Conservation (phyloP, 1,139 yeast genomes). For the Geotrichum reessii region DNA sequence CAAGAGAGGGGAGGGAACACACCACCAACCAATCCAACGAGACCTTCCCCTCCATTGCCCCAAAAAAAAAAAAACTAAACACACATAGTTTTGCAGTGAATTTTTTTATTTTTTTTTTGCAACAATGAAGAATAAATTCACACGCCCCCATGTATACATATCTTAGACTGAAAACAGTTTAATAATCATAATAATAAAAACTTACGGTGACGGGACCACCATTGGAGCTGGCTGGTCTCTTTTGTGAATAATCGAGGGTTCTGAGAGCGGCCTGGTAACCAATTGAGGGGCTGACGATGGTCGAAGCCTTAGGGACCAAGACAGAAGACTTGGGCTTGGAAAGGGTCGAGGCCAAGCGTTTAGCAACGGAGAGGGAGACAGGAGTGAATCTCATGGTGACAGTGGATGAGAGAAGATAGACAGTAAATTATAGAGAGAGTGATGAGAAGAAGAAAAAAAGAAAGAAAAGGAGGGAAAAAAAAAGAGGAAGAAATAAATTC, state of each 20-base stretch:
- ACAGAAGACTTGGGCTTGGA: conserved; percentile 17
- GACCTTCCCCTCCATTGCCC: neutral
- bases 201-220: conserved; percentile 34
- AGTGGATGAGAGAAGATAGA: neutral
- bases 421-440: neutral
- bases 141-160: no score
- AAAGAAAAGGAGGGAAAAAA: neutral
- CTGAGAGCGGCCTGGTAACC: conserved; percentile 31
- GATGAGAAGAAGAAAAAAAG: neutral
- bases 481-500: neutral
- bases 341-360: conserved; percentile 15
- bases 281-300: conserved; percentile 16
- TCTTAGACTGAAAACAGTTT: no score
- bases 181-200: conserved; percentile 8
- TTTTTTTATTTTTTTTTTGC: neutral
- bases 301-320: conserved; percentile 20
- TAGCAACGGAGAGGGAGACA: conserved; percentile 11
- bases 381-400: conserved; percentile 14
- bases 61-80: neutral
- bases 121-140: neutral
- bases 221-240: conserved; percentile 28
- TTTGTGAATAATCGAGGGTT: conserved; percentile 26
- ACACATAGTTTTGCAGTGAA: neutral
- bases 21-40: neutral
- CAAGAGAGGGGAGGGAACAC: neutral